Evolutionary conservation across 306 rosid species (phyloP), one percentile per base, ranked within the genome.

Genomic region (Luffa aegyptiaca): DNA sequence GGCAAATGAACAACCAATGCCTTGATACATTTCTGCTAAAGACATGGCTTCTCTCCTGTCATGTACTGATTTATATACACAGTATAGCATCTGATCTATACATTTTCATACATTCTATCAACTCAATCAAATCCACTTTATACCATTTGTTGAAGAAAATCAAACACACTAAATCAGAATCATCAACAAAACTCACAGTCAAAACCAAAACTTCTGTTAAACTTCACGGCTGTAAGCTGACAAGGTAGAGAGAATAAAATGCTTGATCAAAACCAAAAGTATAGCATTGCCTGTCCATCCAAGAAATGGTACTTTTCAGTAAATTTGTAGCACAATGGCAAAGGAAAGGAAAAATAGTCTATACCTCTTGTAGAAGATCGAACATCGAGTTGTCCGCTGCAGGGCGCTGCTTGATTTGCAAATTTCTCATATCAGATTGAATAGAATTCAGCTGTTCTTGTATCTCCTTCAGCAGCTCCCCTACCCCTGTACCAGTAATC

Each of bases 221-320:
- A 17, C 76, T 52, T 75, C 35, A 52, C 2, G 79, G 46, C 8
- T 18, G 79, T 35, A 52, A 53, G 33, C 53, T 69, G 75, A 41
- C 52, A 41, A 63, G 69, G 10, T 63, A 33, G 70, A 64, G 16
- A 64, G 39, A 46, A n/a, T 20, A 65, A n/a, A 66, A 39, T 75
- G 83, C 80, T 81, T 46, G 61, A 81, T 95, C 85, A 93, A 44
- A 91, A 56, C 99, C 99, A 96, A 81, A 90, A 96, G 85, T 91
- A 84, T 55, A 87, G 87, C 99, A 96, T 89, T 86, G 98, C 99
- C 98, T 96, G 94, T 85, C 71, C 90, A 89, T 33, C 72, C 41
- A 86, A 86, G 80, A 39, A 58, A 86, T 18, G 49, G 35, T 52
- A 2, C 36, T 35, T 45, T 74, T 74, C 78, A 74, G 78, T 74